These are phyloP conservation scores for Sarocladium kiliense DNA, from an alignment of 2,329 filamentous ascomycete species.

Conservation along the genomic window DNA sequence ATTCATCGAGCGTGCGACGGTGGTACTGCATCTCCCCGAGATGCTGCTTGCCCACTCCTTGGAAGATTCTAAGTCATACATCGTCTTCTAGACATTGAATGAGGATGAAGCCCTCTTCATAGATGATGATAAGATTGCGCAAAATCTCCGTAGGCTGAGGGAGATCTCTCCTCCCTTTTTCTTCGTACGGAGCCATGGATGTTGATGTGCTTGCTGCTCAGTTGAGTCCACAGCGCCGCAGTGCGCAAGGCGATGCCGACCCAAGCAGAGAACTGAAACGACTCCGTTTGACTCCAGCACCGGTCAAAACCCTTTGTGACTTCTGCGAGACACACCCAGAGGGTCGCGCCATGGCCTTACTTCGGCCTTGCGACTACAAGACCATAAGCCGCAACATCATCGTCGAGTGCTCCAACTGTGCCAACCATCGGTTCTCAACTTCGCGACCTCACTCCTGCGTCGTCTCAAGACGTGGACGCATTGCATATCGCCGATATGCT, in stretches of 20 bases:
- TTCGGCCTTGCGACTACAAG: constrained; percentile 13
- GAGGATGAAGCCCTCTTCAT: too few species aligned
- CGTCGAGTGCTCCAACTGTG: constrained; percentile 22
- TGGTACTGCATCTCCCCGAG: too few species aligned
- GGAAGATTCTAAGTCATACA: too few species aligned
- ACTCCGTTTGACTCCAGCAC: too few species aligned
- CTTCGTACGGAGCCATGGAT: not conserved
- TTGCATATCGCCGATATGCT: constrained; percentile 15
- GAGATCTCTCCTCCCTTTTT: not conserved
- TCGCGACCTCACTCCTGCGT: constrained; percentile 12
- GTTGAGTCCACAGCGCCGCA: not conserved
- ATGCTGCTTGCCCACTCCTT: too few species aligned
- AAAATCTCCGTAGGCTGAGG: too few species aligned
- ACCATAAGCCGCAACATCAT: constrained; percentile 8
- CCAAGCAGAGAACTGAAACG: not conserved
- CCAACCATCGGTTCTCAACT: constrained; percentile 15
- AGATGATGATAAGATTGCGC: too few species aligned
- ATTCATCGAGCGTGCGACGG: not conserved
- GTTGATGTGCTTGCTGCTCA: not conserved
- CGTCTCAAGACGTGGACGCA: not conserved
- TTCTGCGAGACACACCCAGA: constrained; percentile 13
- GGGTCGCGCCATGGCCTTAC: constrained; percentile 8
- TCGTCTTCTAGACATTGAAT: too few species aligned
- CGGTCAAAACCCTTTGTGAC: constrained; percentile 10
- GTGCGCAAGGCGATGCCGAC: not conserved